phyloP scores from a whole-genome alignment of 805 yeast species.

The Scheffersomyces lignosus region DNA sequence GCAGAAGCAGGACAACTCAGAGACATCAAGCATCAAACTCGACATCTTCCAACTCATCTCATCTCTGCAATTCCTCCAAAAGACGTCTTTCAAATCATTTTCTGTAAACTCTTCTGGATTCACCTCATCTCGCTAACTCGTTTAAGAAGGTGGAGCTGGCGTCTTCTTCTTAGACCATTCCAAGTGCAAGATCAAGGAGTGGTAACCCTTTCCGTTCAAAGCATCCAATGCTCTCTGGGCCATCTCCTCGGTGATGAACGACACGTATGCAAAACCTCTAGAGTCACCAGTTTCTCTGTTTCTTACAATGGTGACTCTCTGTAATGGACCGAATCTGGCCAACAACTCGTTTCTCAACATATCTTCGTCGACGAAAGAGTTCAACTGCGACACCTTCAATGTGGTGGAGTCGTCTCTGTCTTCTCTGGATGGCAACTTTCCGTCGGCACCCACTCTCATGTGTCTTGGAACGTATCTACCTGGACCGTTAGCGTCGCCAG shows the following conservation, averaged over 20 bases:
- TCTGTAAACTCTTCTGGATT: slow-evolving; percentile 1
- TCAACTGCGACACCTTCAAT: slow-evolving; percentile 86
- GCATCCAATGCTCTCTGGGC: slow-evolving; percentile 78
- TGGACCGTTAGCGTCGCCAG: slow-evolving; percentile 21
- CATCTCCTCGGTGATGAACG: slow-evolving; percentile 61
- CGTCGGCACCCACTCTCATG: slow-evolving; percentile 44
- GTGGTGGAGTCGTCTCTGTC: slow-evolving; percentile 83
- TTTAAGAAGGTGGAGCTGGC: too few relatives aligned
- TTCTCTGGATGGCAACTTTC: slow-evolving; percentile 38
- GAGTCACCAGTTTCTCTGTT: slow-evolving; percentile 93
- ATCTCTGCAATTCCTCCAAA: too few relatives aligned
- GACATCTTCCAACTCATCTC: too few relatives aligned
- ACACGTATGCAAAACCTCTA: slow-evolving; percentile 93
- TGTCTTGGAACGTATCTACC: slow-evolving; percentile 47
- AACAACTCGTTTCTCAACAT: slow-evolving; percentile 72
- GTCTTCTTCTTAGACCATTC: slow-evolving; percentile 50
- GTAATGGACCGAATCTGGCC: slow-evolving; percentile 62
- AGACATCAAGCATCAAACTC: slow-evolving; percentile 4
- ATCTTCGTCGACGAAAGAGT: slow-evolving; percentile 79
- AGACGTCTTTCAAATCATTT: too few relatives aligned
- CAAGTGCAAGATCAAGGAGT: slow-evolving; percentile 68
- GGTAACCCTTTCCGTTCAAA: slow-evolving; percentile 89
- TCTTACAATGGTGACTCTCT: slow-evolving; percentile 81
- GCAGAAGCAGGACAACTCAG: slow-evolving; percentile 1
- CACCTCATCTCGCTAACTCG: slow-evolving; percentile 2